Evolutionary conservation across 257 asterid species (phyloP).

Genomic region (Nicotiana tomentosiformis): DNA sequence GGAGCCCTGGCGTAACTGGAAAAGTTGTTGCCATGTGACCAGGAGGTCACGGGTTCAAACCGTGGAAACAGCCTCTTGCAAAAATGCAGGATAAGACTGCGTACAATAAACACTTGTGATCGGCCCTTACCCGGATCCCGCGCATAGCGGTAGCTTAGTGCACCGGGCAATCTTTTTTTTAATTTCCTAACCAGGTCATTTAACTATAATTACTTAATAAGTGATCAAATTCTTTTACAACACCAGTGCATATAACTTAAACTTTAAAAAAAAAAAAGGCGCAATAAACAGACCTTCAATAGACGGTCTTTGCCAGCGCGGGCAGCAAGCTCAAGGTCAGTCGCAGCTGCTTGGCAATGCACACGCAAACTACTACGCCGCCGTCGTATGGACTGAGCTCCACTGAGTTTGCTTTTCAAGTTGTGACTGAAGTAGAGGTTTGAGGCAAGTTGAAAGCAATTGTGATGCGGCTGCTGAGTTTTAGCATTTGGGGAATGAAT

Average conservation of each 20-base stretch:
- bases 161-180: too few relatives aligned
- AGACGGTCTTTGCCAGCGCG: slow-evolving; percentile 85
- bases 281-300: slow-evolving; percentile 36
- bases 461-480: not conserved
- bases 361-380: slow-evolving; percentile 16
- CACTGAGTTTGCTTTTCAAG: slow-evolving; percentile 8
- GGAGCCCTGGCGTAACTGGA: too few relatives aligned
- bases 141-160: too few relatives aligned
- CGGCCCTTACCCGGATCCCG: too few relatives aligned
- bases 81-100: too few relatives aligned
- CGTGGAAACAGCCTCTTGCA: too few relatives aligned
- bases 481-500: slow-evolving; percentile 10
- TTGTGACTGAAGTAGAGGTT: slow-evolving; percentile 8
- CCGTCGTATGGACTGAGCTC: slow-evolving; percentile 21
- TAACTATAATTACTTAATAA: not conserved
- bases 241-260: not conserved
- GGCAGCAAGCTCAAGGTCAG: slow-evolving; percentile 38
- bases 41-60: too few relatives aligned
- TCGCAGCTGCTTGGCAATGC: slow-evolving; percentile 39
- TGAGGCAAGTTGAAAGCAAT: slow-evolving; percentile 9
- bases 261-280: not conserved
- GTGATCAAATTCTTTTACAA: too few relatives aligned
- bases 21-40: too few relatives aligned
- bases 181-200: not conserved
- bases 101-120: too few relatives aligned